Base-by-base conservation (phyloP, 192 early-diverging fungal genomes). In the Coemansia sp. region DNA sequence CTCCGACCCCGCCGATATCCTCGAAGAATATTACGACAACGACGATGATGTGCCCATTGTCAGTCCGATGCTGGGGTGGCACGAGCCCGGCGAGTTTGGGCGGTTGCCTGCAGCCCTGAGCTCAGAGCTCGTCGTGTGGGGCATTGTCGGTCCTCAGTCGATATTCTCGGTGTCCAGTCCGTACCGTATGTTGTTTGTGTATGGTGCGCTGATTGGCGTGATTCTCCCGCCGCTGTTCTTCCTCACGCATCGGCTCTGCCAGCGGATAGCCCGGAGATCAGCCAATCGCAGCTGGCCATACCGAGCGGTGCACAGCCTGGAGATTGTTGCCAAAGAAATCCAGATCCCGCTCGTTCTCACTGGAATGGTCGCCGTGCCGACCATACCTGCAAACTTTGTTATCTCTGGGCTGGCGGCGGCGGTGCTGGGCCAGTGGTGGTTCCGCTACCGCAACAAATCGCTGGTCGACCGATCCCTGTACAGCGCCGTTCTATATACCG, bases 121-220 rank as follows among this genome's bases (percentile, higher is more conserved):
- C 52, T 79, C 76, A 0, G 76, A 79, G 56, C 64, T 79, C 0
- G 71, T 79, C 1, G 76, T 79, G 8, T 79, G 76, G 76, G 76
- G 76, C 1, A 79, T 79, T 6, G 76, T 73, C n/a, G 76, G 76
- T 1, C 67, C 76, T 4, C 67, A 54, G 6, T 73, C 76, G 12
- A 14, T 79, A 18, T 73, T 79, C 44, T 52, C 76, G 12, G 24
- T 11, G 1, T 42, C 52, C 48, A 79, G 76, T 18, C 76, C 76
- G 1, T 79, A 79, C 31, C 71, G 67, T 4, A 61, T 73, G 47
- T 50, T 79, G 18, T 79, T 79, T 50, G 58, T 69, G 2, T 67
- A 70, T n/a, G 76, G 76, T 48, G 60, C 71, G 5, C 24, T 73
- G 5, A 63, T 67, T 17, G 76, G 76, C 5, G 12, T 67, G 6